phyloP scores from a whole-genome alignment of 768 basidiomycete species.

The Suillus occidentalis region DNA sequence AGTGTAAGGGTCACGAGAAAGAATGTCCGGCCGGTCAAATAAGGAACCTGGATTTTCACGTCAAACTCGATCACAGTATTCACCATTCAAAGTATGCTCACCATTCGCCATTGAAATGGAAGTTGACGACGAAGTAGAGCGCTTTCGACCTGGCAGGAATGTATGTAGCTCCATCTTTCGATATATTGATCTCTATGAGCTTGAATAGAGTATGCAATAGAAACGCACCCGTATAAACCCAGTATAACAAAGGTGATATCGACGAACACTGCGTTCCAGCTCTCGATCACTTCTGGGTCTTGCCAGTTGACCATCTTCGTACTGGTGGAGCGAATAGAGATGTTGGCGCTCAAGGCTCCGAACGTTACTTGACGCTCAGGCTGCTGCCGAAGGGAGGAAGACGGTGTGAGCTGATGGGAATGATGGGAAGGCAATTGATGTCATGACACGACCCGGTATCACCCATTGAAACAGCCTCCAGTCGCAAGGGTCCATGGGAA shows the following conservation, averaged over 20 bases:
- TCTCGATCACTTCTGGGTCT: slow-evolving; percentile 12
- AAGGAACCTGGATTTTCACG: slow-evolving; percentile 21
- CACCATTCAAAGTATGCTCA: slow-evolving; percentile 11
- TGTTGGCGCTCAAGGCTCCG: background rate
- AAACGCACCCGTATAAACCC: slow-evolving; percentile 21
- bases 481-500: background rate
- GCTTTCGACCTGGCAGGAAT: slow-evolving; percentile 19
- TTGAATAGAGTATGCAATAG: background rate
- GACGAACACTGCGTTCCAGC: background rate
- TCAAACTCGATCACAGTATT: background rate
- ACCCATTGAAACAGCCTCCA: background rate
- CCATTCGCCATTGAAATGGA: slow-evolving; percentile 27
- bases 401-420: background rate
- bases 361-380: background rate
- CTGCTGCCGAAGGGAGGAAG: background rate
- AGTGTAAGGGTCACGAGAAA: slow-evolving; percentile 17
- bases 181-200: background rate
- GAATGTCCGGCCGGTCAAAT: slow-evolving; percentile 21
- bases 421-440: background rate
- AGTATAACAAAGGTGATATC: slow-evolving; percentile 15
- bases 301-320: slow-evolving; percentile 19
- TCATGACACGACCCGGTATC: background rate
- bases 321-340: background rate
- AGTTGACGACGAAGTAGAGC: slow-evolving; percentile 20
- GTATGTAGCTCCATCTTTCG: slow-evolving; percentile 27